Conservation (phyloP, 192 early-diverging fungal species). For the Coemansia sp. region DNA sequence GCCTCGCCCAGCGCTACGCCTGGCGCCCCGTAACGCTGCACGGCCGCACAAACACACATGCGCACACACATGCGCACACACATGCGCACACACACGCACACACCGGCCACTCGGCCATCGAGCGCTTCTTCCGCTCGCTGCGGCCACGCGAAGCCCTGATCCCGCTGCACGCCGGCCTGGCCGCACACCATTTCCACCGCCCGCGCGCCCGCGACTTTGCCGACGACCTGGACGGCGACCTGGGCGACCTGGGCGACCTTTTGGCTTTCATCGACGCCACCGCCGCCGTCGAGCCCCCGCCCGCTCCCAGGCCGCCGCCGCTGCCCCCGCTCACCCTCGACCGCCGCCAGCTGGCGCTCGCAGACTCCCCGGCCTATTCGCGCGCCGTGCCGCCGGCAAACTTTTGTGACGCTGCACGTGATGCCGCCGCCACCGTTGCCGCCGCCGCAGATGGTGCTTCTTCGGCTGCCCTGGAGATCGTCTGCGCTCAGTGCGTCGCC, state of each 20-base stretch:
- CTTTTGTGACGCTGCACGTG: conserved; percentile 23
- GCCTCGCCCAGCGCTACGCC: too few species aligned
- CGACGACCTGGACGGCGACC: conserved; percentile 38
- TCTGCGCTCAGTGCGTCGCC: conserved; percentile 28
- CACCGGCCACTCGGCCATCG: too few species aligned
- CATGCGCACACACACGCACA: too few species aligned
- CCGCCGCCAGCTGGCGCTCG: conserved; percentile 34
- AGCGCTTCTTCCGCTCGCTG: too few species aligned
- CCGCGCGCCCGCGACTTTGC: conserved; percentile 36
- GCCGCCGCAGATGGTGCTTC: too few species aligned
- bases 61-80: too few species aligned
- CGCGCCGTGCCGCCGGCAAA: conserved; percentile 35
- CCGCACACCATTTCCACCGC: conserved; percentile 16
- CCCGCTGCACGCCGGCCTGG: conserved; percentile 31
- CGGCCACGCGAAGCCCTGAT: conserved; percentile 2
- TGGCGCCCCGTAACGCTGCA: too few species aligned
- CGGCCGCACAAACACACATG: too few species aligned
- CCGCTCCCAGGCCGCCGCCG: conserved; percentile 24
- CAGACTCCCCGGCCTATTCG: conserved; percentile 19
- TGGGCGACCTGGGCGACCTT: conserved; percentile 32
- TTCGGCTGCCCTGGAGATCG: conserved; percentile 27
- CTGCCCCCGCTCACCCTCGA: conserved; percentile 30
- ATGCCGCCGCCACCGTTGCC: background rate
- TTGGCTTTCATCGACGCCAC: conserved; percentile 43
- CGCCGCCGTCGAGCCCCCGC: conserved; percentile 19